These are phyloP conservation scores for Ochetophila trinervis DNA, from an alignment of 306 rosid species.

Conservation along the genomic window DNA sequence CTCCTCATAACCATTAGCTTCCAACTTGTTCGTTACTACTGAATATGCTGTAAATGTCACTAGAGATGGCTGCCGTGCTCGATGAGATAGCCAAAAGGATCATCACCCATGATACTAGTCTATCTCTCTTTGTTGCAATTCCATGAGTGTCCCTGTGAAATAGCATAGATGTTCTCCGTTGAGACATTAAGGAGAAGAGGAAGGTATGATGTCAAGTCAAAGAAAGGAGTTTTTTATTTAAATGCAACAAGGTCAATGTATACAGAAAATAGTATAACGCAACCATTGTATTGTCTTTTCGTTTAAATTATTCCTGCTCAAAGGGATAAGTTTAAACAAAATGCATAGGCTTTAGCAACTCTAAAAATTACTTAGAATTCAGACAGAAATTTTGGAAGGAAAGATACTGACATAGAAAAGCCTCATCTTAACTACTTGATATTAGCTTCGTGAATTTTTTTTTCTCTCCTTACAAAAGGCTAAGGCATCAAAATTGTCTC, in stretches of 20 bases:
- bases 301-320: background rate
- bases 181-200: background rate
- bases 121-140: constrained; percentile 58
- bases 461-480: background rate
- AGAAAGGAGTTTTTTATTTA: background rate
- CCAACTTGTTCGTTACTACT: constrained; percentile 19
- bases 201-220: background rate
- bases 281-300: background rate
- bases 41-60: constrained; percentile 54
- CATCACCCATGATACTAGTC: constrained; percentile 50
- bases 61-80: constrained; percentile 54
- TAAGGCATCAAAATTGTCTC: background rate
- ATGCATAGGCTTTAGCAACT: background rate
- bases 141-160: constrained; percentile 58
- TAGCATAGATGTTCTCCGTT: background rate
- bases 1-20: constrained; percentile 22
- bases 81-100: constrained; percentile 57
- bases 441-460: background rate
- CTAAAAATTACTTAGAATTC: background rate
- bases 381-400: background rate
- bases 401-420: background rate
- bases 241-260: background rate
- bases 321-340: background rate
- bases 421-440: background rate
- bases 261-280: background rate